These are phyloP conservation scores for Glebionis coronaria DNA, from an alignment of 129 eudicot species.

Conservation along the genomic window DNA sequence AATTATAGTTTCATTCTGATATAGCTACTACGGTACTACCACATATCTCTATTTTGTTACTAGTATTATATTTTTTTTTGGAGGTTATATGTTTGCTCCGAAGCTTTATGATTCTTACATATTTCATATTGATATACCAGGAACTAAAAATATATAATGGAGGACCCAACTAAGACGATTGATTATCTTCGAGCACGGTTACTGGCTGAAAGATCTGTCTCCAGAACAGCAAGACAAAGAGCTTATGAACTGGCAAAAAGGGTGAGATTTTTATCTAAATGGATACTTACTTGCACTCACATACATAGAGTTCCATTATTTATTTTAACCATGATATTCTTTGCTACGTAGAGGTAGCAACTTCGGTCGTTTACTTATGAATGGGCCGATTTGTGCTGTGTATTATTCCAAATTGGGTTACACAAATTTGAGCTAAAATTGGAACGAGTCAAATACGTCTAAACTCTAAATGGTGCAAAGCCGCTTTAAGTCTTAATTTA, in stretches of 20 bases:
- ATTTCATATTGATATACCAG: constrained; percentile 35
- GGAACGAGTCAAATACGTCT: background rate
- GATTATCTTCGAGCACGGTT: constrained; percentile 84
- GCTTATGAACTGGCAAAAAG: constrained; percentile 83
- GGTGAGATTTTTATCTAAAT: constrained; percentile 47
- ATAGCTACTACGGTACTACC: too few relatives aligned
- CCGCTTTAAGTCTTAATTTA: background rate
- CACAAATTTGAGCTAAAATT: background rate
- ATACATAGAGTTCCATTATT: background rate
- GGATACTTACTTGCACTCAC: background rate
- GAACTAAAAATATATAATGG: constrained; percentile 41
- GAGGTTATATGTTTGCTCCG: background rate
- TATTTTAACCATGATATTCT: constrained; percentile 19
- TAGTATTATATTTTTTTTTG: background rate
- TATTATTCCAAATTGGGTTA: background rate
- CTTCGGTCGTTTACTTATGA: constrained; percentile 1
- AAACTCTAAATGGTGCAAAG: background rate
- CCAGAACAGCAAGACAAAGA: constrained; percentile 75
- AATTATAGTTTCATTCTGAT: too few relatives aligned
- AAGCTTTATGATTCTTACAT: constrained; percentile 17
- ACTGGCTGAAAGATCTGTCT: constrained; percentile 83
- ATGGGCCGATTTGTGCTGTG: constrained; percentile 3
- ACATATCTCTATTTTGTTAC: background rate
- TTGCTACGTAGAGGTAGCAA: constrained; percentile 2
- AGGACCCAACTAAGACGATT: constrained; percentile 72